These are phyloP conservation scores for Pythium guiyangense DNA, from an alignment of 352 stramenopile genomes.

Conservation along the genomic window DNA sequence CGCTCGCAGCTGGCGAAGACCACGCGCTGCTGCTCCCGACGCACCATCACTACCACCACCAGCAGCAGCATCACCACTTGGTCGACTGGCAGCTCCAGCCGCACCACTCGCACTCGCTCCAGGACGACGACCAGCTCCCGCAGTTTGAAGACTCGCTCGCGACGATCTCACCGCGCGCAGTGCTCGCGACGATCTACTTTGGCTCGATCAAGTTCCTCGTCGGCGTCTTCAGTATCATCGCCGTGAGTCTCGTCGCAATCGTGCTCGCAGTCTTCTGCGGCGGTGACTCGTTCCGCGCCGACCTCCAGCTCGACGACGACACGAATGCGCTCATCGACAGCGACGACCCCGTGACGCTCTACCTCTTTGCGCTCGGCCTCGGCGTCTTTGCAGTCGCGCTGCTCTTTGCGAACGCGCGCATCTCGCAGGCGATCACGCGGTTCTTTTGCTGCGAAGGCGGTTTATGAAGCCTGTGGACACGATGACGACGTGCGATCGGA, in stretches of 20 bases:
- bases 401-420: slow-evolving; percentile 32
- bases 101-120: not conserved
- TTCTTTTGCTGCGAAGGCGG: slow-evolving; percentile 48
- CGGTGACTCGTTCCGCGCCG: slow-evolving; percentile 20
- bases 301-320: slow-evolving; percentile 8
- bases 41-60: not conserved
- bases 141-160: slow-evolving; percentile 37
- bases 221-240: slow-evolving; percentile 23
- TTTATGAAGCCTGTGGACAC: slow-evolving; percentile 3
- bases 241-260: slow-evolving; percentile 21
- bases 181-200: slow-evolving; percentile 47
- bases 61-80: too few relatives aligned
- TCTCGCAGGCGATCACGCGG: slow-evolving; percentile 43
- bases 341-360: slow-evolving; percentile 24
- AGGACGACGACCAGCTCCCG: slow-evolving; percentile 15
- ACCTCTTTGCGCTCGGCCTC: slow-evolving; percentile 25
- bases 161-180: slow-evolving; percentile 24
- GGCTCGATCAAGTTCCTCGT: slow-evolving; percentile 39
- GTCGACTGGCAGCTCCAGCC: slow-evolving; percentile 16
- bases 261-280: slow-evolving; percentile 30
- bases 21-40: slow-evolving; percentile 28
- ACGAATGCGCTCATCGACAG: not conserved
- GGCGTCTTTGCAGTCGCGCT: slow-evolving; percentile 26
- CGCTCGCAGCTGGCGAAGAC: slow-evolving; percentile 1
- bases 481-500: not conserved